Base-by-base conservation (phyloP, 2,329 filamentous ascomycete genomes). In the Arthrobotrys sinensis region DNA sequence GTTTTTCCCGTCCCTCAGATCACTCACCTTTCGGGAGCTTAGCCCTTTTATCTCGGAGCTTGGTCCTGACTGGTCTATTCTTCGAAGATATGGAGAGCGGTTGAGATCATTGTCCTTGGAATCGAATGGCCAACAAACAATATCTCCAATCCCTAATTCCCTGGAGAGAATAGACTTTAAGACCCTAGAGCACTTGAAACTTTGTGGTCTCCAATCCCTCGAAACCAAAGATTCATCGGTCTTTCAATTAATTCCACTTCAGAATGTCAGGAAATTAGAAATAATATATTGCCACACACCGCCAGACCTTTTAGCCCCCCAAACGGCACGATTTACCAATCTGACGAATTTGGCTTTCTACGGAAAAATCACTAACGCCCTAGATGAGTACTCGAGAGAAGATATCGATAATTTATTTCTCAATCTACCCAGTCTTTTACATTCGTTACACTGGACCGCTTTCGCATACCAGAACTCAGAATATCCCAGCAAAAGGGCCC, bases 291-390 rank as follows among this genome's bases (percentile, higher is more conserved):
- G 52, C 14, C n/a, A 38, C 6, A 11, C 21, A n/a, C 8, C n/a
- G 14, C 52, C 34, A 4, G 1, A 5, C 1, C 3, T 21, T 1
- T n/a, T 57, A 5, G n/a, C 21, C 8, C 32, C 32, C 5, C 52
- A 14, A 6, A 5, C 3, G 16, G n/a, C 52, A 1, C 8, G 19
- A 10, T 57, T 57, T n/a, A 38, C 34, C 0, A 57, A 38, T 7
- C 32, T 57, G n/a, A 57, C 52, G 5, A 19, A 57, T 21, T 36
- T 57, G n/a, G 52, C 52, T 8, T 11, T 57, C 12, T 21, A 57
- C 7, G n/a, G 32, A 12, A 38, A 2, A 3, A 38, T 21, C 34
- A 21, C 14, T 24, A 8, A 1, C 3, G 1, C 0, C 12, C 5
- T 4, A 0, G 16, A 21, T 21, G 21, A 7, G 4, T 38, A 38